Evolutionary conservation across 768 basidiomycete genomes (phyloP), one percentile per base, ranked within the genome.

Genomic region (Boletus coccyginus): DNA sequence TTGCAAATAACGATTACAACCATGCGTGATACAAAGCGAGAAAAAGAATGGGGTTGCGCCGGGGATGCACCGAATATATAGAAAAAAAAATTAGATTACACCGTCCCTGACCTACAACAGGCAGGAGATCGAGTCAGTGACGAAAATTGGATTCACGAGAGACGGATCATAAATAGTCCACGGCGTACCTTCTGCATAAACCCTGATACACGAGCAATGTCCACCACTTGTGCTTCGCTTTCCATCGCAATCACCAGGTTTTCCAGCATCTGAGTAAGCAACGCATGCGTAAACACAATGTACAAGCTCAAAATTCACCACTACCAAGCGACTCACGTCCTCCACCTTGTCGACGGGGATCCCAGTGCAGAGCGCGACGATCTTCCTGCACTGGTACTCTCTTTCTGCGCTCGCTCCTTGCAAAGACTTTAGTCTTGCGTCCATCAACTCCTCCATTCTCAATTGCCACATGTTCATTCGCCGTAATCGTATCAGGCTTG

Each of bases 361-460:
- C 21, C 90, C 90, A 5, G 92, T 90, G 70, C 92, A 95, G 41
- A 94, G 75, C 14, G 93, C 86, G 27, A 99, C 87, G 57, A 98
- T 87, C 74, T 86, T 94, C 74, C 90, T 88, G 75, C 92, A 96
- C 71, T 94, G 88, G 64, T 89, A 87, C 68, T 94, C 91, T 73
- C 90, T 93, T 74, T 94, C 92, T 17, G 88, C 88, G 63, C 87
- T 88, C 32, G 87, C 86, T 44, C 88, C 91, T 62, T 90, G 84
- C 60, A 95, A 71, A 33, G 78, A 77, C 65, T 81, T 80, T 56
- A 97, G 72, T 57, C 91, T 80, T 57, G 81, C 78, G 59, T 82
- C 77, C 71, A 96, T 82, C 57, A 96, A 65, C 53, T 83, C 81
- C 64, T 93, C 86, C 74, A 90, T 83, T 53, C 92, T 78, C 53